Evolutionary conservation across 768 basidiomycete genomes (phyloP), one percentile per base, ranked within the genome.

Genomic region (Tremella yokohamensis): DNA sequence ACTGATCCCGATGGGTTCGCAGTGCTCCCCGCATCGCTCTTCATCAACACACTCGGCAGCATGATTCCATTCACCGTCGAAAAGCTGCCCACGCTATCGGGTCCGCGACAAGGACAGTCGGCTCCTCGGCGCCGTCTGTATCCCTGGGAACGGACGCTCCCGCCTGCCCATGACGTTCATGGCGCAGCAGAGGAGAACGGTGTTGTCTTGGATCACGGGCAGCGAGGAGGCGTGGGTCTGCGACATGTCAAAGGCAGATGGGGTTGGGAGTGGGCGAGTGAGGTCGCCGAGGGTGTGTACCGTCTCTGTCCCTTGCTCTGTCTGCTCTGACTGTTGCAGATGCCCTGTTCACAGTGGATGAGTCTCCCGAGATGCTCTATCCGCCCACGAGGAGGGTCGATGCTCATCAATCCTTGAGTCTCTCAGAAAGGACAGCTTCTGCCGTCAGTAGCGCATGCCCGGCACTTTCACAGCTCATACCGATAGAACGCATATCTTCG

Each of bases 251-350:
- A 42, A 11, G 60, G 52, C 15, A 56, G 59, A 1, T 67, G 69
- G 64, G 42, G 49, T 22, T 70, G 69, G 66, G 40, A 20, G 4
- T 71, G 60, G 60, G 57, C 57, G 8, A 22, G 44, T 16, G 61
- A 56, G 34, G 18, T 18, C 25, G 24, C 20, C 19, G 63, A 49
- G 40, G 18, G 45, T 56, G 25, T 9, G n/a, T 54, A 24, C n/a
- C 1, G 18, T 22, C 22, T 39, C 4, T 9, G 42, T 3, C 13
- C 15, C 25, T 7, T 11, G 13, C 24, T 12, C 3, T 16, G 20
- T 19, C 40, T 24, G 18, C n/a, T 39, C 20, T 26, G 40, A 26
- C 24, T 38, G 61, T 55, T 12, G 1, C 61, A 15, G 45, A 56
- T n/a, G 44, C 58, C 20, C 40, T 39, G 0, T 20, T 53, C n/a